phyloP scores from a whole-genome alignment of 2,329 filamentous ascomycete species.

The Diaporthe eres region DNA sequence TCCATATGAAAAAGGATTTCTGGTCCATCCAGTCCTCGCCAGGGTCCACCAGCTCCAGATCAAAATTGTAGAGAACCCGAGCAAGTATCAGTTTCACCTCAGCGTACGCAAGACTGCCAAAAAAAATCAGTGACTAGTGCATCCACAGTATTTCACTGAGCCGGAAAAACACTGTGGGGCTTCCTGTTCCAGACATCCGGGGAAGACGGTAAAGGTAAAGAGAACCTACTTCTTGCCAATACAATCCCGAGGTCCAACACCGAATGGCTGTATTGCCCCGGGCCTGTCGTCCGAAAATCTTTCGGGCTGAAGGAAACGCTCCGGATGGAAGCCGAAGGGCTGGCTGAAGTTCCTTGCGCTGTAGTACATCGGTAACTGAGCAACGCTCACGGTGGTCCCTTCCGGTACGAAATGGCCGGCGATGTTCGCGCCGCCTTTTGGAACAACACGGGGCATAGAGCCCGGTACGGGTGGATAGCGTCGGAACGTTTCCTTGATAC shows the following conservation, averaged over 20 bases:
- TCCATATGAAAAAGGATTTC: slow-evolving; percentile 56
- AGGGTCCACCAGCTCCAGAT: slow-evolving; percentile 57
- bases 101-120: slow-evolving; percentile 60
- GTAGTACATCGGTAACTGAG: slow-evolving; percentile 60
- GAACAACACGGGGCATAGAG: slow-evolving; percentile 48
- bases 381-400: slow-evolving; percentile 56
- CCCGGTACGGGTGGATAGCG: slow-evolving; percentile 51
- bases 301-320: slow-evolving; percentile 60
- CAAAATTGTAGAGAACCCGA: slow-evolving; percentile 64
- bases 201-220: too few relatives aligned
- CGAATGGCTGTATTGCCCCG: slow-evolving; percentile 62
- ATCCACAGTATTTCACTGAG: not conserved
- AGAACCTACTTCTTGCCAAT: slow-evolving; percentile 62
- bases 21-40: slow-evolving; percentile 57
- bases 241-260: slow-evolving; percentile 63
- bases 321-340: slow-evolving; percentile 61
- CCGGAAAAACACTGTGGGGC: not conserved
- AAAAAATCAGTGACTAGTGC: not conserved
- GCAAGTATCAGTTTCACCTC: slow-evolving; percentile 65
- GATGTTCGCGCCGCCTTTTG: slow-evolving; percentile 52
- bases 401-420: slow-evolving; percentile 51
- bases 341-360: slow-evolving; percentile 60
- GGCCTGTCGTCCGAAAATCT: slow-evolving; percentile 57
- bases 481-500: slow-evolving; percentile 53
- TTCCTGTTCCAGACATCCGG: not conserved